Base-by-base conservation (phyloP, 1,284 basidiomycete genomes). In the Apiotrichum mycotoxinovorans region DNA sequence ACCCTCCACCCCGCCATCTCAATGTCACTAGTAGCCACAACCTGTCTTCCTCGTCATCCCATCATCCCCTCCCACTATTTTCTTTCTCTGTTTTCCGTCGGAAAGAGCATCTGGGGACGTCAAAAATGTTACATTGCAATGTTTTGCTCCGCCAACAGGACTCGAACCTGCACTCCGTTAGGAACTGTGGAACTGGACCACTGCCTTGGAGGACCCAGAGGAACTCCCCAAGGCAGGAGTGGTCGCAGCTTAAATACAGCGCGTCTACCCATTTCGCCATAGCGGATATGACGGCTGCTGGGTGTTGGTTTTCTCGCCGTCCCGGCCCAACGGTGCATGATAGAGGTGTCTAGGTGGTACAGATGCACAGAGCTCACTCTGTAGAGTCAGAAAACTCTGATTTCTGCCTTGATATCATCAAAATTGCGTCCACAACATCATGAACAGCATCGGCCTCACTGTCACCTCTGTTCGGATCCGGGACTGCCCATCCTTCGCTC, bases 111-210 rank as follows among this genome's bases (percentile, higher is more conserved):
- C 20, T 38, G 33, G 34, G 37, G 11, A 12, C 23, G 34, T 49
- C 43, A 55, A 55, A 56, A 46, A 51, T 15, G 54, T 11, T n/a
- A n/a, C n/a, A n/a, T n/a, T n/a, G n/a, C n/a, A n/a, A n/a, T n/a
- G n/a, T n/a, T n/a, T n/a, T 45, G 33, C 48, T 51, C 54, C 54
- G 54, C 48, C 54, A 38, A 46, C 48, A 45, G 54, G 54, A 45
- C 54, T 56, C 54, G 48, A 56, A 51, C 54, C 54, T 51, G 42
- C 42, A 55, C 54, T 40, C 54, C 42, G 41, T n/a, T 44, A 35
- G 33, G 51, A 45, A 37, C 35, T 45, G 40, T 41, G 17, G 30
- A 30, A 12, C 30, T 12, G 7, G 30, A 7, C n/a, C n/a, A n/a
- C n/a, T n/a, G n/a, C n/a, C n/a, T n/a, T n/a, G n/a, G n/a, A n/a